phyloP scores from a whole-genome alignment of 768 basidiomycete species.

The Suillus sp. region DNA sequence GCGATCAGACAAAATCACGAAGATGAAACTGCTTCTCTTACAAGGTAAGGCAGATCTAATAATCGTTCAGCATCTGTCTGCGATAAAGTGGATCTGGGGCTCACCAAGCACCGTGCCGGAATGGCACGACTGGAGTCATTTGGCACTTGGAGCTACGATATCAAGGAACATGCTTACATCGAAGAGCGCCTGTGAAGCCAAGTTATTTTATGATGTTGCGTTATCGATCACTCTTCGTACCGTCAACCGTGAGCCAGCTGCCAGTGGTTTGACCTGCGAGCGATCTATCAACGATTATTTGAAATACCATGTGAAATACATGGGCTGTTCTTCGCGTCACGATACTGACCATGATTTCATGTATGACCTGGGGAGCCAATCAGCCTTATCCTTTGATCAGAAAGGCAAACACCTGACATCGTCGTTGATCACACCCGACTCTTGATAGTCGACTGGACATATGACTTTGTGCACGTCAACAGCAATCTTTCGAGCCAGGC shows the following conservation, averaged over 20 bases:
- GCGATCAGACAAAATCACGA: neutral
- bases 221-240: neutral
- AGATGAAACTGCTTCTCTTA: neutral
- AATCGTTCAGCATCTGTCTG: neutral
- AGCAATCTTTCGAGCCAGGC: neutral
- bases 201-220: neutral
- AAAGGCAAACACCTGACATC: neutral
- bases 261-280: conserved; percentile 1
- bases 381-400: neutral
- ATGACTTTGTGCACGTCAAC: neutral
- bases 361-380: neutral
- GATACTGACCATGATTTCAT: conserved; percentile 6
- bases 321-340: neutral
- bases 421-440: neutral
- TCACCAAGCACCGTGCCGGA: conserved; percentile 9
- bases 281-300: neutral
- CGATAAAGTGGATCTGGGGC: neutral
- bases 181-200: neutral
- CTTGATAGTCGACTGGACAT: conserved; percentile 7
- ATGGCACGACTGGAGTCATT: neutral
- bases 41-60: conserved; percentile 6
- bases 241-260: conserved; percentile 7
- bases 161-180: conserved; percentile 1
- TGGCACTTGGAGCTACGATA: neutral
- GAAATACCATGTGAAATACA: neutral